These are phyloP conservation scores for Xerocomus potaroensis DNA, from an alignment of 768 basidiomycete genomes.

Conservation along the genomic window DNA sequence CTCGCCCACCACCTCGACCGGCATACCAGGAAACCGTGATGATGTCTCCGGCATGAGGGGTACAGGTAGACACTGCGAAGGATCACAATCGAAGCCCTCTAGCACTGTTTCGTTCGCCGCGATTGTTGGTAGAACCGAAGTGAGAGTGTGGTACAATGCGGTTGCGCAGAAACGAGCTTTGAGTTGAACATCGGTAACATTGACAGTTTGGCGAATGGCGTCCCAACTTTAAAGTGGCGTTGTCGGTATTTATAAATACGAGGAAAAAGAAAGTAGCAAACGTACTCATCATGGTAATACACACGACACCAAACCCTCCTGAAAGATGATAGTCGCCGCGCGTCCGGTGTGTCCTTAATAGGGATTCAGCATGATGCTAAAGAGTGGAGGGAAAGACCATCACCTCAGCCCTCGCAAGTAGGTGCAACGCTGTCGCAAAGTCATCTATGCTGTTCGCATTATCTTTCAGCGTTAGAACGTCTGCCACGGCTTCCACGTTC, in stretches of 20 bases:
- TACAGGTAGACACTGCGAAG: conserved; percentile 53
- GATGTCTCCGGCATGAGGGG: conserved; percentile 58
- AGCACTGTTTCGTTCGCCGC: conserved; percentile 34
- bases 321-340: conserved; percentile 63
- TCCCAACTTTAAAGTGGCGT: conserved; percentile 59
- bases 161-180: conserved; percentile 68
- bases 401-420: conserved; percentile 57
- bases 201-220: conserved; percentile 64
- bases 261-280: conserved; percentile 9
- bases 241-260: not conserved
- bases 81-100: conserved; percentile 50
- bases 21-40: conserved; percentile 72
- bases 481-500: conserved; percentile 74
- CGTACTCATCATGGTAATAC: conserved; percentile 86
- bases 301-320: conserved; percentile 83
- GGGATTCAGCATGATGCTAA: conserved; percentile 2
- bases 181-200: conserved; percentile 73
- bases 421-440: conserved; percentile 63
- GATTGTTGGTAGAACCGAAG: conserved; percentile 38
- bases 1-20: conserved; percentile 58
- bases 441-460: conserved; percentile 57
- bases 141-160: conserved; percentile 67
- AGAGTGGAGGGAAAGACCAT: not conserved
- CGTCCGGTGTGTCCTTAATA: conserved; percentile 63
- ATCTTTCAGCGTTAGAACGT: conserved; percentile 83